Conservation (phyloP, 2,329 filamentous ascomycete genomes). For the Lachnellula hyalina region DNA sequence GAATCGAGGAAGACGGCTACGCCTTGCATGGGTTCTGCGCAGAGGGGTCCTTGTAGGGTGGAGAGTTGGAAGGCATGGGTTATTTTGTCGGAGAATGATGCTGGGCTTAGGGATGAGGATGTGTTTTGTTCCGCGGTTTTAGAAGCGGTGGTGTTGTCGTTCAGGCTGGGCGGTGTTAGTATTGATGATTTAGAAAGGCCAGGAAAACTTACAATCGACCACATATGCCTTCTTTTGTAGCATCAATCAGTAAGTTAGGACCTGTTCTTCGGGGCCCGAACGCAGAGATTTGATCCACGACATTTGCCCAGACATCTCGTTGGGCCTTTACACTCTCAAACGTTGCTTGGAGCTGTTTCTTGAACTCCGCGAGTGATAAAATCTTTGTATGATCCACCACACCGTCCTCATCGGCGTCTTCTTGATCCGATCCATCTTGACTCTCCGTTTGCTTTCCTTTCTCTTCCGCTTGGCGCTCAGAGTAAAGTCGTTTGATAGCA, state of each 20-base stretch:
- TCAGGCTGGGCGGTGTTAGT: slow-evolving; percentile 24
- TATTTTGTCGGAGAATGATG: slow-evolving; percentile 83
- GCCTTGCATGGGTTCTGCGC: slow-evolving; percentile 88
- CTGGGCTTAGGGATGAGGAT: slow-evolving; percentile 49
- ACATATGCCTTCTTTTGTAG: slow-evolving; percentile 66
- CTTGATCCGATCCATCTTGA: slow-evolving; percentile 30
- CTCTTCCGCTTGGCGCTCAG: slow-evolving; percentile 56
- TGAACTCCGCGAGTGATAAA: slow-evolving; percentile 72
- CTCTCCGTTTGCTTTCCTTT: slow-evolving; percentile 27
- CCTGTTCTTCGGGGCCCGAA: slow-evolving; percentile 84
- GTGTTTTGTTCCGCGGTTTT: slow-evolving; percentile 30
- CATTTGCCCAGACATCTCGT: slow-evolving; percentile 69
- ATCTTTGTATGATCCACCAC: slow-evolving; percentile 54
- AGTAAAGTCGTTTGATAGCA: slow-evolving; percentile 74
- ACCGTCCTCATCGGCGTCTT: slow-evolving; percentile 47
- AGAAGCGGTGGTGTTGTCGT: slow-evolving; percentile 19
- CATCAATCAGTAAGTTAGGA: slow-evolving; percentile 84
- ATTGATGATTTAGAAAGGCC: background rate
- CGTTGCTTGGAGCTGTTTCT: slow-evolving; percentile 59
- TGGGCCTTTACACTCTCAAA: slow-evolving; percentile 70
- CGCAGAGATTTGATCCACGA: slow-evolving; percentile 76
- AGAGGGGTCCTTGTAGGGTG: slow-evolving; percentile 82
- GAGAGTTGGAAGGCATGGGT: slow-evolving; percentile 91
- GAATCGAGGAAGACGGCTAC: slow-evolving; percentile 87
- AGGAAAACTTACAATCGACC: slow-evolving; percentile 56